phyloP scores from a whole-genome alignment of 345 rosid genomes.

The Aethionema arabicum region DNA sequence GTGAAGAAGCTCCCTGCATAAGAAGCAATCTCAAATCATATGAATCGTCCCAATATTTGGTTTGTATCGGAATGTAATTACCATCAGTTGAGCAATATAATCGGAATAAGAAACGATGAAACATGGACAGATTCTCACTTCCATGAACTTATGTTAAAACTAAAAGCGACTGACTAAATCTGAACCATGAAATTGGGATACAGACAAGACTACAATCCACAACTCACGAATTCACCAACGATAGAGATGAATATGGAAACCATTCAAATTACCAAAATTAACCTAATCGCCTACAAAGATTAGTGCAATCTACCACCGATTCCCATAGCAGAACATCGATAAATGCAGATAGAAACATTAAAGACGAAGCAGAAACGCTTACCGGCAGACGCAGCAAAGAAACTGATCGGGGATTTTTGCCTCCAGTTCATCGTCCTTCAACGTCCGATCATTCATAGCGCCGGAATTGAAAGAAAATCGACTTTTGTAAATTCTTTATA shows the following conservation, averaged over 20 bases:
- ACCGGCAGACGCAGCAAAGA: constrained; percentile 71
- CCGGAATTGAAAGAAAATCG: no score
- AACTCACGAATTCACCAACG: not conserved
- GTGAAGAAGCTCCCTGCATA: constrained; percentile 81
- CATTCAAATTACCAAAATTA: not conserved
- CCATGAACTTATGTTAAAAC: no score
- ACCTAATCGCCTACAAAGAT: not conserved
- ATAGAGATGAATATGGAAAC: not conserved
- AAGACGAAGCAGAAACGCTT: constrained; percentile 21
- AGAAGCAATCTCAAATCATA: constrained; percentile 2
- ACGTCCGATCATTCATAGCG: constrained; percentile 13
- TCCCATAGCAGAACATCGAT: not conserved
- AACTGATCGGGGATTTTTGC: constrained; percentile 54
- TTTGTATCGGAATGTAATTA: no score
- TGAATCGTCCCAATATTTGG: no score
- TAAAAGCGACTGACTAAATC: no score
- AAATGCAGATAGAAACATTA: not conserved
- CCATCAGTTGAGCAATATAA: not conserved
- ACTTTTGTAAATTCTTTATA: no score
- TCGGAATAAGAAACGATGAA: no score
- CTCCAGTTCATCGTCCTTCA: constrained; percentile 24
- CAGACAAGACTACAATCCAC: not conserved
- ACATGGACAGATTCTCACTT: not conserved
- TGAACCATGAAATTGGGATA: not conserved
- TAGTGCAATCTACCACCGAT: not conserved